A percentile compares a stretch with the other conserved stretches of the same genome.
Conservation (phyloP, 495 filamentous ascomycete species). For the Hyphodiscus hymeniophilus region DNA sequence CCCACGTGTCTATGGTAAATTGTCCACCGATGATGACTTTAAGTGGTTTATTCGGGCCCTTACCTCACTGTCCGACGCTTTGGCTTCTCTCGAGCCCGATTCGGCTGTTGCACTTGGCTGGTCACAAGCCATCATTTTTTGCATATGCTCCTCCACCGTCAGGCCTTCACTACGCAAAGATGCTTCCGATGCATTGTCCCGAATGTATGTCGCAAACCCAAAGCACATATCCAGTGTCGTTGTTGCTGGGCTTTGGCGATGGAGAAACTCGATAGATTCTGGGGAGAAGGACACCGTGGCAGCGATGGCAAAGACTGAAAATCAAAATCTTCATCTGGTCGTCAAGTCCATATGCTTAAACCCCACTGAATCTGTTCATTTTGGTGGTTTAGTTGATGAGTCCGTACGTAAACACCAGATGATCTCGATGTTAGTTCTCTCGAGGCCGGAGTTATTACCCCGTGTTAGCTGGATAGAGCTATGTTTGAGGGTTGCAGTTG, state of each 20-base stretch:
- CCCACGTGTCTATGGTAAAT: slow-evolving; percentile 71
- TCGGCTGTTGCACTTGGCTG: slow-evolving; percentile 44
- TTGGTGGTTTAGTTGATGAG: slow-evolving; percentile 29
- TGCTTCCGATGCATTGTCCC: slow-evolving; percentile 47
- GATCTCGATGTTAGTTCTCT: slow-evolving; percentile 67
- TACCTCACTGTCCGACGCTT: slow-evolving; percentile 43
- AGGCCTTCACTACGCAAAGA: slow-evolving; percentile 50
- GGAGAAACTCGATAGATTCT: slow-evolving; percentile 56
- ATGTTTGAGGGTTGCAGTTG: slow-evolving; percentile 67
- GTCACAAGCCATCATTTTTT: slow-evolving; percentile 74
- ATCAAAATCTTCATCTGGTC: slow-evolving; percentile 49
- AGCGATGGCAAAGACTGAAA: slow-evolving; percentile 56
- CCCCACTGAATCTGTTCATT: slow-evolving; percentile 30
- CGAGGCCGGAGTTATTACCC: slow-evolving; percentile 68
- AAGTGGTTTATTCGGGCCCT: slow-evolving; percentile 70
- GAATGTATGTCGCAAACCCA: slow-evolving; percentile 48
- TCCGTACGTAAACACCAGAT: slow-evolving; percentile 52
- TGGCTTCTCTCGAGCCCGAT: slow-evolving; percentile 28
- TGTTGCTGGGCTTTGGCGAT: slow-evolving; percentile 71
- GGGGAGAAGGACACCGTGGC: slow-evolving; percentile 74
- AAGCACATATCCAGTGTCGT: slow-evolving; percentile 48
- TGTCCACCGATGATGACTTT: slow-evolving; percentile 62
- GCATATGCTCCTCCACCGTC: slow-evolving; percentile 53
- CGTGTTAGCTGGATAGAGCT: slow-evolving; percentile 78
- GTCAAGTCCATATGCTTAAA: slow-evolving; percentile 62